Percentiles rank a stretch among this genome's conserved stretches.
Evolutionary conservation across 805 yeast genomes (phyloP).

Genomic region (Gaillardinia entomophila): DNA sequence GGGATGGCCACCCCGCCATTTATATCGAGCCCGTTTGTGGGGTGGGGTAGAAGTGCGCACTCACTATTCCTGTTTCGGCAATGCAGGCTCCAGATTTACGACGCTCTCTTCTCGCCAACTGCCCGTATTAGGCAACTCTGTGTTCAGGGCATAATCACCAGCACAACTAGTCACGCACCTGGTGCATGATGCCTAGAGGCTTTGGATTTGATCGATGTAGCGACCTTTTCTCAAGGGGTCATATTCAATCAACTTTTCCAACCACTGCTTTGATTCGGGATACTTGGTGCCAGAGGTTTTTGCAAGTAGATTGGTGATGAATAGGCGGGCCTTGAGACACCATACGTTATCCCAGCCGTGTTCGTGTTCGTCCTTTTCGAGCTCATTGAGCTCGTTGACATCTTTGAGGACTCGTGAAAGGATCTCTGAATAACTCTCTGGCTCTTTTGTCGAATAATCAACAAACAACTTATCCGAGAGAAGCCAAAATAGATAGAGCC

Average conservation of each 20-base stretch:
- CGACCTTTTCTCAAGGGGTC: constrained; percentile 66
- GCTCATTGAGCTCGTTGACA: constrained; percentile 57
- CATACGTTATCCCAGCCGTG: constrained; percentile 56
- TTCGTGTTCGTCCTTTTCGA: constrained; percentile 61
- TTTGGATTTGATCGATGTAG: constrained; percentile 40
- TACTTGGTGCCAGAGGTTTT: constrained; percentile 5
- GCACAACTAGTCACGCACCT: no score
- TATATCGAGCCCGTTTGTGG: background rate
- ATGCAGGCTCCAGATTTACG: no score
- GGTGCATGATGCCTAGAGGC: no score
- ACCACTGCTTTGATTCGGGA: constrained; percentile 25
- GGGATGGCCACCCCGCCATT: background rate
- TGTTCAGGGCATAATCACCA: no score
- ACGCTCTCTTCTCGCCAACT: no score
- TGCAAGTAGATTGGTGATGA: constrained; percentile 31
- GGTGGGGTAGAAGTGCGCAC: background rate
- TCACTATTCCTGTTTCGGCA: no score
- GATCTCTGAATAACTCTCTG: constrained; percentile 26
- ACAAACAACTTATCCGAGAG: constrained; percentile 39
- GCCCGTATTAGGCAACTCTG: no score
- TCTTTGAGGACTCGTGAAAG: constrained; percentile 41
- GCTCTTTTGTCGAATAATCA: constrained; percentile 8
- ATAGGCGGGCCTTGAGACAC: constrained; percentile 64
- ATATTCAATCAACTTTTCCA: constrained; percentile 40
- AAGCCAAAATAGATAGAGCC: constrained; percentile 88